A percentile compares a stretch with the other conserved stretches of the same genome.
These are phyloP conservation scores for Blumeria graminis DNA, from an alignment of 2,329 filamentous ascomycete species.

Conservation along the genomic window DNA sequence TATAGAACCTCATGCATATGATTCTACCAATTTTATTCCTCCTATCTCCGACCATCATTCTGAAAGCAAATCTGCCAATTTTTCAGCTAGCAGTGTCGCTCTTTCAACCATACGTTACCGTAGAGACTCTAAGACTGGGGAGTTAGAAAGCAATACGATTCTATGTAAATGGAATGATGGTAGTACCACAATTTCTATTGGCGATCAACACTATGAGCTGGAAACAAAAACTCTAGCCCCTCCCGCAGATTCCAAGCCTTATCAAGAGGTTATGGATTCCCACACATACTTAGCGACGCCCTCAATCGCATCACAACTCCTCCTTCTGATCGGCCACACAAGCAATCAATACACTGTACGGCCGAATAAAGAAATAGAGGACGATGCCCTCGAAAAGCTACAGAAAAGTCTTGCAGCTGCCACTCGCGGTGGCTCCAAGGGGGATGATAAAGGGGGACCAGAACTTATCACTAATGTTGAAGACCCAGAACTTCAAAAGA, in stretches of 20 bases:
- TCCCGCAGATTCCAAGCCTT: slow-evolving; percentile 24
- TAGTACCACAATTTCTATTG: slow-evolving; percentile 50
- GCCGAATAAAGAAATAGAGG: slow-evolving; percentile 41
- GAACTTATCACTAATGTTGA: slow-evolving; percentile 46
- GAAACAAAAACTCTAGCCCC: slow-evolving; percentile 46
- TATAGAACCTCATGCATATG: slow-evolving; percentile 42
- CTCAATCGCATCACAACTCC: slow-evolving; percentile 38
- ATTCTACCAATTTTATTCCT: slow-evolving; percentile 39
- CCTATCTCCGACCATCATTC: slow-evolving; percentile 32
- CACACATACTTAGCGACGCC: slow-evolving; percentile 57
- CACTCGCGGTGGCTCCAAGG: slow-evolving; percentile 27
- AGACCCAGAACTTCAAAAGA: slow-evolving; percentile 54
- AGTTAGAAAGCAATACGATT: slow-evolving; percentile 50
- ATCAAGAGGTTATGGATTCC: slow-evolving; percentile 43
- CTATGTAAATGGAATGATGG: slow-evolving; percentile 61
- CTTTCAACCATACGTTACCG: slow-evolving; percentile 46
- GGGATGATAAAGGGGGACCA: slow-evolving; percentile 29
- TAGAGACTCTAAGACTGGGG: slow-evolving; percentile 35
- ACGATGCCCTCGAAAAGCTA: slow-evolving; percentile 45
- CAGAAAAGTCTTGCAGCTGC: slow-evolving; percentile 42
- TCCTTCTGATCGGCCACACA: slow-evolving; percentile 53
- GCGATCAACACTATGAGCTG: slow-evolving; percentile 52
- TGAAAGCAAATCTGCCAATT: slow-evolving; percentile 21
- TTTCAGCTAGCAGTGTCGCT: slow-evolving; percentile 30
- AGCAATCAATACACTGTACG: slow-evolving; percentile 46